These are phyloP conservation scores for Papiliotrema flavescens DNA, from an alignment of 1,284 basidiomycete species.

Conservation along the genomic window DNA sequence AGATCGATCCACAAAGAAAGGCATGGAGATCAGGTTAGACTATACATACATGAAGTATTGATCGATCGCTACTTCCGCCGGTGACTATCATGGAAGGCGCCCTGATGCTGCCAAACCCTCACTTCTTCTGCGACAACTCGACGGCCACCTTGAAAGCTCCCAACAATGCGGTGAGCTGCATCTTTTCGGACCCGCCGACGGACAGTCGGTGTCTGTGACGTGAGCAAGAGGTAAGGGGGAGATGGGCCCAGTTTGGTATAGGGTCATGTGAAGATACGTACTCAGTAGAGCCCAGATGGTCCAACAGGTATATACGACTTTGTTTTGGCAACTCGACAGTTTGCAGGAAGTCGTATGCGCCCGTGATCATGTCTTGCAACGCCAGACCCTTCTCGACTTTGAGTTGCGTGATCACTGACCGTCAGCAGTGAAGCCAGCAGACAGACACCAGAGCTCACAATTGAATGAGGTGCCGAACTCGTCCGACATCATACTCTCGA, in stretches of 20 bases:
- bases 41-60: too few relatives aligned
- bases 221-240: conserved; percentile 1
- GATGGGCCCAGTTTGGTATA: neutral
- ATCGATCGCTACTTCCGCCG: too few relatives aligned
- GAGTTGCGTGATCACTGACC: conserved; percentile 75
- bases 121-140: conserved; percentile 51
- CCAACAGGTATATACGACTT: conserved; percentile 85
- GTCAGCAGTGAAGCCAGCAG: neutral
- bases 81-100: too few relatives aligned
- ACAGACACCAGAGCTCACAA: conserved; percentile 55
- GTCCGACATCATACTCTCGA: conserved; percentile 93
- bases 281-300: conserved; percentile 87
- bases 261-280: conserved; percentile 50
- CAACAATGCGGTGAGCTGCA: conserved; percentile 87
- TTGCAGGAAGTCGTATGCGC: conserved; percentile 86
- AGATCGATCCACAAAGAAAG: too few relatives aligned
- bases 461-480: conserved; percentile 92
- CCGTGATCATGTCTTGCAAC: conserved; percentile 89
- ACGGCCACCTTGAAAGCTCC: conserved; percentile 93
- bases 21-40: too few relatives aligned
- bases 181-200: conserved; percentile 88
- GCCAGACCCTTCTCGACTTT: conserved; percentile 92
- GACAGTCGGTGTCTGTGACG: conserved; percentile 77
- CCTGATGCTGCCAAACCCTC: conserved; percentile 1
- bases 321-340: conserved; percentile 79